Evolutionary conservation across 176 grass and related monocot species (phyloP), one percentile per base, ranked within the genome.

Genomic region (Olyra latifolia): DNA sequence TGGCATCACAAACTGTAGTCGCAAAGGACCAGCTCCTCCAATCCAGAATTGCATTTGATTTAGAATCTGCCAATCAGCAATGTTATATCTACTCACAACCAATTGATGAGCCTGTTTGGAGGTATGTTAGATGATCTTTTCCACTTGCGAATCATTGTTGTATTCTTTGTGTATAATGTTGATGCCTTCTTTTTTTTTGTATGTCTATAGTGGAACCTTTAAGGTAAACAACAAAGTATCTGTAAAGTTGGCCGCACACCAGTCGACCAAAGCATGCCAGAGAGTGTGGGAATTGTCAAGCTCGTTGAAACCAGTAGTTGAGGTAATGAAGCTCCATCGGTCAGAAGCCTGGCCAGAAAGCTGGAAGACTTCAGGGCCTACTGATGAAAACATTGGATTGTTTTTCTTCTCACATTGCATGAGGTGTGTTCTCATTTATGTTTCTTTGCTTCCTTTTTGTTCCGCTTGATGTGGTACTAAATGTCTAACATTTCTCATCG

Each of bases 201-300:
- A 38, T 78, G 69, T 81, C 29, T 43, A 64, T 46, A 97, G 94
- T 67, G 94, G 94, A 58, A 72, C 32, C 67, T 86, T 97, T 78
- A 87, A 82, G 63, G 75, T 90, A 61, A 58, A 88, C 10, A 66
- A 42, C 44, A 38, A 67, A 61, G 8, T 45, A 35, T 76, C 62
- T 82, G 63, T 88, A 60, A 49, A 81, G 17, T 72, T 97, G 30
- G 73, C 40, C 72, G 89, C 85, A 38, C 87, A 85, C 73, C 55
- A 87, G 38, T 97, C 94, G 39, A 84, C 32, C 19, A 97, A 86
- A 88, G 87, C 87, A 68, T 89, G 94, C 47, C 42, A 66, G 49
- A 88, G 66, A 73, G 89, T 87, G n/a, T 84, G 42, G 66, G 77
- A 88, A 23, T 65, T 81, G 10, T 73, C 87, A 60, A 71, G 3